Percentiles rank a stretch among this genome's conserved stretches.
These are phyloP conservation scores for Crepidotus variabilis DNA, from an alignment of 768 basidiomycete genomes.

Conservation along the genomic window DNA sequence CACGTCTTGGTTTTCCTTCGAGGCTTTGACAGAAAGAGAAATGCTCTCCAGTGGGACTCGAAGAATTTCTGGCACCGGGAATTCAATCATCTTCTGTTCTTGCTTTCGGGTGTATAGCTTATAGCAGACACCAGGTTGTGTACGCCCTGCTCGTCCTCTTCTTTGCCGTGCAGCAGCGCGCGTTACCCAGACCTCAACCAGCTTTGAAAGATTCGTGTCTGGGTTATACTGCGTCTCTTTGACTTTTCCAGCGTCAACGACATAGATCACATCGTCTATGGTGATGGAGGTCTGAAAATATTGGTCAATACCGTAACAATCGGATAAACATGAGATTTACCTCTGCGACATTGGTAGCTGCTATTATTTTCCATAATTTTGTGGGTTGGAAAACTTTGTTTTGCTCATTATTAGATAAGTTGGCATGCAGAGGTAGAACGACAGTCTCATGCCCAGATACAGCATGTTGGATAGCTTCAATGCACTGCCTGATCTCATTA, in stretches of 20 bases:
- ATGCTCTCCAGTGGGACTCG: constrained; percentile 84
- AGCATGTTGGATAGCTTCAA: constrained; percentile 48
- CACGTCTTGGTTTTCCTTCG: constrained; percentile 74
- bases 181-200: constrained; percentile 79
- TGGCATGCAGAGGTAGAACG: constrained; percentile 84
- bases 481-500: constrained; percentile 79
- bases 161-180: constrained; percentile 80
- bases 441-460: constrained; percentile 35
- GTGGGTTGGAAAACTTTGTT: constrained; percentile 65
- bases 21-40: constrained; percentile 77
- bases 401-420: constrained; percentile 83
- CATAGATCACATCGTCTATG: constrained; percentile 84
- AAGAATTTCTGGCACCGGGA: constrained; percentile 84
- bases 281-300: constrained; percentile 74
- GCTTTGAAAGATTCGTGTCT: constrained; percentile 64
- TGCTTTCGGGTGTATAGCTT: constrained; percentile 80
- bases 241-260: constrained; percentile 81
- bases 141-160: constrained; percentile 87
- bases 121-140: constrained; percentile 78
- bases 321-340: constrained; percentile 29
- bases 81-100: constrained; percentile 63
- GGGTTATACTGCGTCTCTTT: constrained; percentile 79
- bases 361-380: constrained; percentile 77
- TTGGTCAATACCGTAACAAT: neutral
- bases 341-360: constrained; percentile 90